phyloP scores from a whole-genome alignment of 208 protist species.

The Trypanosoma boissoni region DNA sequence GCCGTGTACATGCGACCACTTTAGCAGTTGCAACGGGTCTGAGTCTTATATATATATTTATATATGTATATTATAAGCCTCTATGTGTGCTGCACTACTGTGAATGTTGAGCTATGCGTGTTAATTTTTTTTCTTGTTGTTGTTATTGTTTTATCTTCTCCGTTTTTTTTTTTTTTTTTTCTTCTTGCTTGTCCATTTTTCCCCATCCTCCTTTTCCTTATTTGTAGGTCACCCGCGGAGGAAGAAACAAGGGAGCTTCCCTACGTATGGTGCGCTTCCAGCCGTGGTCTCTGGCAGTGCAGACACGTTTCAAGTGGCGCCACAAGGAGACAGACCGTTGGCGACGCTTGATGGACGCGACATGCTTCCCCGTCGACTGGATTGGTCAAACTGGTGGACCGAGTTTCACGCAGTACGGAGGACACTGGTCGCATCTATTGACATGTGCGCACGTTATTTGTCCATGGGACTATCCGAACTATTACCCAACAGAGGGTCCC shows the following conservation, averaged over 20 bases:
- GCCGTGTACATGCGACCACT: conserved; percentile 50
- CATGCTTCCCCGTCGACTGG: conserved; percentile 87
- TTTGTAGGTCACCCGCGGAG: no score
- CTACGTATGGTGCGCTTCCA: conserved; percentile 80
- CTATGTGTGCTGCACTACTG: no score
- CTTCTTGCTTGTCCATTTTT: conserved; percentile 1
- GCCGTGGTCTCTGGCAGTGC: conserved; percentile 85
- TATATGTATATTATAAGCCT: neutral
- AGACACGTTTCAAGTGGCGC: conserved; percentile 89
- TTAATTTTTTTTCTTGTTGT: neutral
- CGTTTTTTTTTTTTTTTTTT: conserved; percentile 13
- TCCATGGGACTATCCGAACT: conserved; percentile 91
- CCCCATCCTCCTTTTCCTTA: no score
- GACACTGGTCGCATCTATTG: conserved; percentile 87
- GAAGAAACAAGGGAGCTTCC: no score
- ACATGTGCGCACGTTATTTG: conserved; percentile 90
- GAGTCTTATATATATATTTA: neutral
- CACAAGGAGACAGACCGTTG: conserved; percentile 91
- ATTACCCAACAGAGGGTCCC: conserved; percentile 75
- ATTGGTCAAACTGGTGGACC: conserved; percentile 72
- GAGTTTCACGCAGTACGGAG: conserved; percentile 79
- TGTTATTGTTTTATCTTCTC: neutral
- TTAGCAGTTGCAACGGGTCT: no score
- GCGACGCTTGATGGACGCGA: conserved; percentile 88
- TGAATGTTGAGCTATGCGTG: neutral